Evolutionary conservation across 345 rosid species (phyloP), one percentile per base, ranked within the genome.

Genomic region (Odontarrhena argentea): DNA sequence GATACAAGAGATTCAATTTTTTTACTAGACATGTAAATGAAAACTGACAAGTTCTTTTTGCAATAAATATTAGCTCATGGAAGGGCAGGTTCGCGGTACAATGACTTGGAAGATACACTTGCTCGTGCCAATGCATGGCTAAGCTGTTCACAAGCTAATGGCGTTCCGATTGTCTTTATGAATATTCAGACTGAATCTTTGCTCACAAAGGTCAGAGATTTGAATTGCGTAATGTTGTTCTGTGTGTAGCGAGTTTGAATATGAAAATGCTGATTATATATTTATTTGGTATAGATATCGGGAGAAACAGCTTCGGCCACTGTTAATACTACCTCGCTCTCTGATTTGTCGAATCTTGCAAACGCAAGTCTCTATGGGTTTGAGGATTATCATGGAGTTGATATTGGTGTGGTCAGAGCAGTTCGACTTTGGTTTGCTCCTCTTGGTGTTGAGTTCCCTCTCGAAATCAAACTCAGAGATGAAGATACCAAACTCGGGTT

Each of bases 371-470:
- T 94, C 7, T 94, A 94, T 40, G 99, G 99, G 11, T 94, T 94
- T 43, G 99, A 94, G 84, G 99, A 94, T 73, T 94, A 91, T 69
- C 99, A 94, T 15, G 97, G 97, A 40, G 92, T 94, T 38, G 99
- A 94, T 81, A 82, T 94, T 22, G 99, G 99, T 45, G 96, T 94
- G 13, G 97, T 94, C 15, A 83, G 97, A 78, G 95, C 97, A 3
- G 93, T 87, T 56, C 83, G 99, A 52, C 91, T 94, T 5, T 94
- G 99, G 99, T 94, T 74, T 48, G 83, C 91, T 48, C 95, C 99
- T 24, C 73, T 84, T 3, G 92, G 77, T 2, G 85, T 86, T 51
- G 99, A 94, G 71, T 77, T 66, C 7, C 73, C 91, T 0, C 65
- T 94, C 2, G 96, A 88, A 74, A 85, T 94, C 71, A 82, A 76